phyloP scores from a whole-genome alignment of 1,284 basidiomycete species.

The Malassezia psittaci region DNA sequence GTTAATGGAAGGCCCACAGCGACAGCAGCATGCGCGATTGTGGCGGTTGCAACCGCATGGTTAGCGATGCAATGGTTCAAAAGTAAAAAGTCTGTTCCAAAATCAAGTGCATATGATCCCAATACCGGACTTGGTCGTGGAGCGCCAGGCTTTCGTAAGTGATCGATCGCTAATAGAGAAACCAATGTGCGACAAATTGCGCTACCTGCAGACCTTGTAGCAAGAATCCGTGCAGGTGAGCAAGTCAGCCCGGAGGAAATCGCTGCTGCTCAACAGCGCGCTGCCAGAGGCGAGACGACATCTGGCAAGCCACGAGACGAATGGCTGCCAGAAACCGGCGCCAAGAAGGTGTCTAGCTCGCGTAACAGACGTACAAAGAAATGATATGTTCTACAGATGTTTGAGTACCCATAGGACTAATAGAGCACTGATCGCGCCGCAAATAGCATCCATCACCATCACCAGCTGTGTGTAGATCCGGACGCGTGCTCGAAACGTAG shows the following conservation, averaged over 20 bases:
- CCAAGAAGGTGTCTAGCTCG: neutral
- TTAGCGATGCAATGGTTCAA: neutral
- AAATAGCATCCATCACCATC: slow-evolving; percentile 2
- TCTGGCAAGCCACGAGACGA: slow-evolving; percentile 11
- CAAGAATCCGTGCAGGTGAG: slow-evolving; percentile 31
- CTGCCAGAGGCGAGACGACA: slow-evolving; percentile 5
- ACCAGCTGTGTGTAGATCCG: neutral
- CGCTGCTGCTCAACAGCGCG: slow-evolving; percentile 20
- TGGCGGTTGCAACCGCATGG: neutral
- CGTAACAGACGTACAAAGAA: neutral
- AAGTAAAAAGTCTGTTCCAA: neutral
- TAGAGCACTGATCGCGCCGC: slow-evolving; percentile 8
- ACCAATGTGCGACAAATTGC: slow-evolving; percentile 25
- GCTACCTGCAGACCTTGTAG: slow-evolving; percentile 26
- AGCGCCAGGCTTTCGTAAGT: slow-evolving; percentile 30
- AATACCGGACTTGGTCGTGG: slow-evolving; percentile 28
- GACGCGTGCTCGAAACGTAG: neutral
- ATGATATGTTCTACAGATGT: slow-evolving; percentile 2
- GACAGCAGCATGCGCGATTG: neutral
- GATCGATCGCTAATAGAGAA: slow-evolving; percentile 10
- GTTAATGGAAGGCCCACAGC: neutral
- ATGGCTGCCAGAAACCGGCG: slow-evolving; percentile 15
- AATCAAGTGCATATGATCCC: slow-evolving; percentile 23
- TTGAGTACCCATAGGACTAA: slow-evolving; percentile 10
- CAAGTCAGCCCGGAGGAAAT: slow-evolving; percentile 30